phyloP scores from a whole-genome alignment of 192 early-diverging fungal species.

The Coemansia erecta region DNA sequence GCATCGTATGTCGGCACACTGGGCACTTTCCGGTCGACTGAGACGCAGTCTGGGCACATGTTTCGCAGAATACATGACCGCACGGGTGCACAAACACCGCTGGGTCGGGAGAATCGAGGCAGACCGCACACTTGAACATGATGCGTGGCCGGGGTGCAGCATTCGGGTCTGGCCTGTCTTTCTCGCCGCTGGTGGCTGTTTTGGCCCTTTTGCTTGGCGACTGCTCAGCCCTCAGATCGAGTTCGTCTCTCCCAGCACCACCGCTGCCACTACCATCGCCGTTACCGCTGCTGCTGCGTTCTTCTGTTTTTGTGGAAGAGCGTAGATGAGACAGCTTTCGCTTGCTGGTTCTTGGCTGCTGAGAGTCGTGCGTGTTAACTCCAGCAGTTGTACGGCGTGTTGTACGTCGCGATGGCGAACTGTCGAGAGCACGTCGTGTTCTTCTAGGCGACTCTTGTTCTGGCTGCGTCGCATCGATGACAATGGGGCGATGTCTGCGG shows the following conservation, averaged over 20 bases:
- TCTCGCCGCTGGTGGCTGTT: background rate
- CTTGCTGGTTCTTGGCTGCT: background rate
- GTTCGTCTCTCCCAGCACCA: background rate
- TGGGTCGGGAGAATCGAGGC: conserved; percentile 43
- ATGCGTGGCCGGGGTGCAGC: conserved; percentile 12
- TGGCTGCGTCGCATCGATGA: conserved; percentile 10
- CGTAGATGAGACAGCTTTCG: background rate
- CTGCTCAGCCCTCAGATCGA: too few species aligned
- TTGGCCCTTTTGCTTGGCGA: background rate
- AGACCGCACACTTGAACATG: conserved; percentile 50
- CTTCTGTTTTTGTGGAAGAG: background rate
- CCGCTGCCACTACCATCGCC: background rate
- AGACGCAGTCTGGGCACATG: conserved; percentile 37
- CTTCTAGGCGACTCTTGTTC: background rate
- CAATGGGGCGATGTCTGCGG: background rate
- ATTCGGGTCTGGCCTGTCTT: background rate
- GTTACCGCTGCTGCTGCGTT: background rate
- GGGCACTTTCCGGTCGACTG: conserved; percentile 42
- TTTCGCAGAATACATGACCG: conserved; percentile 50
- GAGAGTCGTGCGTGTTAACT: background rate
- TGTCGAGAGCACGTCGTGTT: background rate
- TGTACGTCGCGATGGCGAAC: background rate
- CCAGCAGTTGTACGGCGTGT: background rate
- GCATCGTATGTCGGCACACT: conserved; percentile 44
- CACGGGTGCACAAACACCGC: conserved; percentile 49